These are phyloP conservation scores for Pleurotus platypus DNA, from an alignment of 768 basidiomycete species.

Conservation along the genomic window DNA sequence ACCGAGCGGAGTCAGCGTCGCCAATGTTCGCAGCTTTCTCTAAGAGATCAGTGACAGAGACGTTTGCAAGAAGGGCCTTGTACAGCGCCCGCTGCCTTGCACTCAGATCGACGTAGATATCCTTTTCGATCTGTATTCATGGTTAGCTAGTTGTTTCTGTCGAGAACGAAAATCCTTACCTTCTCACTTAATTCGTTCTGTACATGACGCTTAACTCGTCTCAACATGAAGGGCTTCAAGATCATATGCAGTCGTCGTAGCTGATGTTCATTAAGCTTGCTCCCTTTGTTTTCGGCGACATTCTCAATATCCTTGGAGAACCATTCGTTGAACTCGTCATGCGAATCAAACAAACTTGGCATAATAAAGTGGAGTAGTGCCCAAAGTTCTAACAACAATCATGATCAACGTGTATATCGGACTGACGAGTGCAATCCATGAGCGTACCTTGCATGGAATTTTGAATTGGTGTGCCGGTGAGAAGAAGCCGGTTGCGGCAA, in stretches of 20 bases:
- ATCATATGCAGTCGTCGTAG: conserved; percentile 96
- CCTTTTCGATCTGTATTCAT: conserved; percentile 82
- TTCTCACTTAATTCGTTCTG: conserved; percentile 99
- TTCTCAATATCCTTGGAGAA: conserved; percentile 99
- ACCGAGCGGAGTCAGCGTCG: conserved; percentile 87
- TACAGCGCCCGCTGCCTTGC: conserved; percentile 91
- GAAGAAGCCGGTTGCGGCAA: conserved; percentile 88
- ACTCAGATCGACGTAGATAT: conserved; percentile 91
- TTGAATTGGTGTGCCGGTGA: conserved; percentile 98
- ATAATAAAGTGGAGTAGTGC: conserved; percentile 99
- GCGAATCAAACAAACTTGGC: conserved; percentile 98
- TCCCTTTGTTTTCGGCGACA: conserved; percentile 85
- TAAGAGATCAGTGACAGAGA: conserved; percentile 91
- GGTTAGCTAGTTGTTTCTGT: not conserved
- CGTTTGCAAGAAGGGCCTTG: conserved; percentile 84
- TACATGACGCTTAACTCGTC: conserved; percentile 96
- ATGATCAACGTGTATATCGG: too few species aligned
- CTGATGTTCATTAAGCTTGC: conserved; percentile 92
- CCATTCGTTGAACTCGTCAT: conserved; percentile 99
- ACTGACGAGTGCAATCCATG: too few species aligned
- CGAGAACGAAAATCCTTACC: conserved; percentile 37
- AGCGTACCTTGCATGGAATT: conserved; percentile 94
- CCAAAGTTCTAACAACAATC: conserved; percentile 74
- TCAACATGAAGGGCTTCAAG: conserved; percentile 97
- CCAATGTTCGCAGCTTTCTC: conserved; percentile 91